Evolutionary conservation across 1,284 basidiomycete species (phyloP).

Genomic region (Naganishia liquefaciens): DNA sequence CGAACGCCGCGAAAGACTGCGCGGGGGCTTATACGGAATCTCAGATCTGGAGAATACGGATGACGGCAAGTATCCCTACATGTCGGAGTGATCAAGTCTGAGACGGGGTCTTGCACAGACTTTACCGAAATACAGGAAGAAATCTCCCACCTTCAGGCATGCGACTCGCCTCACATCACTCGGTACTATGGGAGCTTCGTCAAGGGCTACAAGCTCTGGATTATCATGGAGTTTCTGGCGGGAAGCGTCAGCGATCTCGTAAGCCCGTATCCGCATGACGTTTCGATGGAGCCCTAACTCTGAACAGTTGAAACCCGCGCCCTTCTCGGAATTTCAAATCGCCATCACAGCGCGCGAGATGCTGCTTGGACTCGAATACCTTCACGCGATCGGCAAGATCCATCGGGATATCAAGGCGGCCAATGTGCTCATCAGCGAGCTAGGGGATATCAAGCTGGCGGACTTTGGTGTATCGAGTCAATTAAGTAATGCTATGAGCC

Average conservation of each 20-base stretch:
- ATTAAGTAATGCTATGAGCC: conserved; percentile 70
- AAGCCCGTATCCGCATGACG: conserved; percentile 30
- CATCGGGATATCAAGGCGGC: conserved; percentile 99
- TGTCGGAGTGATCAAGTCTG: neutral
- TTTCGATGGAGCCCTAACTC: neutral
- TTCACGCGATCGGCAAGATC: conserved; percentile 90
- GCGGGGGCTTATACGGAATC: neutral
- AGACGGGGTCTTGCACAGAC: conserved; percentile 74
- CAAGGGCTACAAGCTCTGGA: conserved; percentile 96
- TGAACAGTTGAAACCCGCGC: conserved; percentile 75
- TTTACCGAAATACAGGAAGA: conserved; percentile 97
- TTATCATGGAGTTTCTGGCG: conserved; percentile 98
- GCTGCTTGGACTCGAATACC: conserved; percentile 88
- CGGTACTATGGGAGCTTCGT: conserved; percentile 97
- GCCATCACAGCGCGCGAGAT: conserved; percentile 93
- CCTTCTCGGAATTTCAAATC: conserved; percentile 88
- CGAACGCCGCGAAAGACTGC: neutral
- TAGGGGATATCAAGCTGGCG: conserved; percentile 92
- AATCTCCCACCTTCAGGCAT: conserved; percentile 91
- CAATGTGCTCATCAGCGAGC: conserved; percentile 85
- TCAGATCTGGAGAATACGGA: conserved; percentile 69
- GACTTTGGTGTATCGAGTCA: conserved; percentile 96
- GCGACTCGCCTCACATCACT: conserved; percentile 94
- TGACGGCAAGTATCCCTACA: conserved; percentile 25
- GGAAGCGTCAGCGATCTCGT: conserved; percentile 93